These are phyloP conservation scores for Candida taoyuanica DNA, from an alignment of 805 yeast genomes.

Conservation along the genomic window DNA sequence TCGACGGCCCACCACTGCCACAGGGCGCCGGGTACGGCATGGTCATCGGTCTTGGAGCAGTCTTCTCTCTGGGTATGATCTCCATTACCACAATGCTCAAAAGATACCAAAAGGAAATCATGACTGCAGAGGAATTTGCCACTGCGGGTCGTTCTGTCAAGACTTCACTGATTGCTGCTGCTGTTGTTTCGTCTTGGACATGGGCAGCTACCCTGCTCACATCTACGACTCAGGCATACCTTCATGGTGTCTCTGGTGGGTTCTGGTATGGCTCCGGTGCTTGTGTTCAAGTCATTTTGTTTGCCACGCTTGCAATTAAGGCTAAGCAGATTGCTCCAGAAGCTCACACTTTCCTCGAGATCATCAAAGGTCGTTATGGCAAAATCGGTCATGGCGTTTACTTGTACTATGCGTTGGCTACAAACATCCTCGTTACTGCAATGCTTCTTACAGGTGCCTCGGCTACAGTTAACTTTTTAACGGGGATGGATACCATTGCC, in stretches of 20 bases:
- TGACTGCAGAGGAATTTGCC: conserved; percentile 90
- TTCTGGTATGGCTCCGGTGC: conserved; percentile 91
- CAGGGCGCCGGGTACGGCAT: conserved; percentile 87
- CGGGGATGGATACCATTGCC: conserved; percentile 81
- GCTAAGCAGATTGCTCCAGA: conserved; percentile 87
- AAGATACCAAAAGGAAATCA: conserved; percentile 78
- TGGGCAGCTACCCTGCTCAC: conserved; percentile 80
- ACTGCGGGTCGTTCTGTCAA: conserved; percentile 90
- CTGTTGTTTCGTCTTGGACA: conserved; percentile 94
- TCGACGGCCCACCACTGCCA: conserved; percentile 32
- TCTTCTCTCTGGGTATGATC: conserved; percentile 77
- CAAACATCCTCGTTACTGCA: conserved; percentile 86
- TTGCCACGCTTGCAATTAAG: conserved; percentile 83
- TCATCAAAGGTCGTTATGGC: conserved; percentile 78
- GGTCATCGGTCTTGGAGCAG: conserved; percentile 81
- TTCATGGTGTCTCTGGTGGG: conserved; percentile 62
- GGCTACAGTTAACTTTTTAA: conserved; percentile 71
- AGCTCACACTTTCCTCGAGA: conserved; percentile 88
- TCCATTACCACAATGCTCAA: conserved; percentile 62
- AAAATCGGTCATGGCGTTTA: conserved; percentile 62
- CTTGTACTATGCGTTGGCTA: conserved; percentile 78
- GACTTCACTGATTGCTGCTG: conserved; percentile 79
- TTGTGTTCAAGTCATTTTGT: conserved; percentile 78
- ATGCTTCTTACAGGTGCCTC: conserved; percentile 91
- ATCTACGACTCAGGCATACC: conserved; percentile 74